Percentiles rank a stretch among this genome's conserved stretches.
These are phyloP conservation scores for Leccinum imitatum DNA, from an alignment of 768 basidiomycete genomes.

Conservation along the genomic window DNA sequence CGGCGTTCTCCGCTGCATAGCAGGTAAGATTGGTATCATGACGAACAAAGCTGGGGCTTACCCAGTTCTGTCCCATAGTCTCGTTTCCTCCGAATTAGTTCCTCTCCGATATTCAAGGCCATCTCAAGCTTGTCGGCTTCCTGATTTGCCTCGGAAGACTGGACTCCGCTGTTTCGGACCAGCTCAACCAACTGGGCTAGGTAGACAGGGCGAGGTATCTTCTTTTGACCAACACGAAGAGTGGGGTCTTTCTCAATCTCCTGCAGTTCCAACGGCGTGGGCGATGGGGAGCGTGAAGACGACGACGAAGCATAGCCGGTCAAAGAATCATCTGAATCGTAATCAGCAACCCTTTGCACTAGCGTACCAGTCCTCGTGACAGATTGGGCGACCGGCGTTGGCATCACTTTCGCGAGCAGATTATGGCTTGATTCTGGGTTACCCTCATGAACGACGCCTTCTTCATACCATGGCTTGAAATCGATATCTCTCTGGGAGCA, in stretches of 20 bases:
- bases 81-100: slow-evolving; percentile 79
- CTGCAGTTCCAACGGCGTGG: slow-evolving; percentile 75
- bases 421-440: slow-evolving; percentile 9
- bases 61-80: slow-evolving; percentile 88
- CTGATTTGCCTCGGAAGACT: slow-evolving; percentile 54
- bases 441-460: slow-evolving; percentile 4
- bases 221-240: slow-evolving; percentile 65
- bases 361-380: not conserved
- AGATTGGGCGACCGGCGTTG: not conserved
- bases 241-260: slow-evolving; percentile 88
- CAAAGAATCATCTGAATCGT: slow-evolving; percentile 82
- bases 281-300: slow-evolving; percentile 73
- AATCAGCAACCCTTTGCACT: slow-evolving; percentile 31
- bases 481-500: slow-evolving; percentile 53
- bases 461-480: slow-evolving; percentile 33
- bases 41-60: slow-evolving; percentile 27
- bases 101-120: slow-evolving; percentile 77
- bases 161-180: slow-evolving; percentile 57
- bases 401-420: slow-evolving; percentile 16
- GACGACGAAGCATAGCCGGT: slow-evolving; percentile 72
- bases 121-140: slow-evolving; percentile 79
- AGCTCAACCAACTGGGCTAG: slow-evolving; percentile 80
- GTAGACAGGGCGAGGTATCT: slow-evolving; percentile 83
- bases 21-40: slow-evolving; percentile 3
- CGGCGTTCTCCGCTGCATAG: slow-evolving; percentile 83